Percentiles rank a stretch among this genome's conserved stretches.
Conservation (phyloP, 2,329 filamentous ascomycete species). For the Neocatenulostroma microsporum region DNA sequence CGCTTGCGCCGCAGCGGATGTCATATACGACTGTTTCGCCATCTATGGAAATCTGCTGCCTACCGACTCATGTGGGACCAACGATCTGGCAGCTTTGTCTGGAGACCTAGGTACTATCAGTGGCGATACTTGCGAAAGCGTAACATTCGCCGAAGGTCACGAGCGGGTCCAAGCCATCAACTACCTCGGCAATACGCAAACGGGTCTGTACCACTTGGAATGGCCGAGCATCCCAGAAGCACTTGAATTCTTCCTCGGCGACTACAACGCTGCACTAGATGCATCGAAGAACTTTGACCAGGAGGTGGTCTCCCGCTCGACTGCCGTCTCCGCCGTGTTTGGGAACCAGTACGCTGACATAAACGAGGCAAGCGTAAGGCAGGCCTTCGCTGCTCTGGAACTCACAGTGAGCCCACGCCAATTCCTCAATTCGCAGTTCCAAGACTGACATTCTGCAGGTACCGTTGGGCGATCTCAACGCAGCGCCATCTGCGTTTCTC, state of each 20-base stretch:
- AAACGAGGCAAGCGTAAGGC: constrained; percentile 20
- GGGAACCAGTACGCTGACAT: constrained; percentile 24
- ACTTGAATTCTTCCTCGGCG: constrained; percentile 15
- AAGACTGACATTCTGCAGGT: too few species aligned
- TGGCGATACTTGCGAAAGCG: constrained; percentile 4
- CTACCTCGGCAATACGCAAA: constrained; percentile 18
- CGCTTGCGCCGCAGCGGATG: constrained; percentile 8
- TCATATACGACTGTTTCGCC: constrained; percentile 11
- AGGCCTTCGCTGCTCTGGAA: constrained; percentile 22
- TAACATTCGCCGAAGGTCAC: constrained; percentile 19
- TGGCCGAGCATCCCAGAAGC: constrained; percentile 18
- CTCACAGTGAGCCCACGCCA: constrained; percentile 15
- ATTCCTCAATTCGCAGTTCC: too few species aligned
- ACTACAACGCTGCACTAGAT: constrained; percentile 12
- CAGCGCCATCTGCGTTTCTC: constrained; percentile 43
- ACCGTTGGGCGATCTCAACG: too few species aligned
- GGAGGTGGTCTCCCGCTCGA: constrained; percentile 15
- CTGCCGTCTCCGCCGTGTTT: constrained; percentile 16
- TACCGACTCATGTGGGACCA: constrained; percentile 3
- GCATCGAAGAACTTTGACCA: constrained; percentile 15
- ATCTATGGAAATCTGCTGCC: not conserved
- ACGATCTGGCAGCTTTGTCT: constrained; percentile 15
- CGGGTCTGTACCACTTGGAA: constrained; percentile 17
- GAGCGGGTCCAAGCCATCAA: constrained; percentile 18
- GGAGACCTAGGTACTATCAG: constrained; percentile 13